These are phyloP conservation scores for Mortierella hygrophila DNA, from an alignment of 192 early-diverging fungal species.

Conservation along the genomic window DNA sequence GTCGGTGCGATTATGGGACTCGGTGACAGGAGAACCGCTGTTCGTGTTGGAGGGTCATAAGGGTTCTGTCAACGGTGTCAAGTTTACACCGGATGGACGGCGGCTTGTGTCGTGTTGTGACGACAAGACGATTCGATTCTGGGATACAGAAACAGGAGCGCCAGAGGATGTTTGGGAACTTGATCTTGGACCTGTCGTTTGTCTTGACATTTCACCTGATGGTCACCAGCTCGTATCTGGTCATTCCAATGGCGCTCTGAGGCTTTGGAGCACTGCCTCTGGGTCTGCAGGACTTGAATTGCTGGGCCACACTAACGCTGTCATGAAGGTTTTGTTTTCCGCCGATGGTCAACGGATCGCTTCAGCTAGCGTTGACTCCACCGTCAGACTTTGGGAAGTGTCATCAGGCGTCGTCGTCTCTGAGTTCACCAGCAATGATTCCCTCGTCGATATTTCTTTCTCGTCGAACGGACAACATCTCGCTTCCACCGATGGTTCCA, in stretches of 20 bases:
- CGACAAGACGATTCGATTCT: constrained; percentile 7
- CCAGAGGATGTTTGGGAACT: background rate
- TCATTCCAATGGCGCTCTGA: background rate
- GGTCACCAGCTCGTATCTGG: background rate
- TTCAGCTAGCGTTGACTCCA: background rate
- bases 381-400: background rate
- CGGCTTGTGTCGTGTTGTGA: background rate
- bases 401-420: background rate
- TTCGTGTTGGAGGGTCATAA: background rate
- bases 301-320: background rate
- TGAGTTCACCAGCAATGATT: background rate
- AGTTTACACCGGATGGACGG: constrained; percentile 3
- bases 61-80: background rate
- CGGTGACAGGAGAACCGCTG: background rate
- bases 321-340: background rate
- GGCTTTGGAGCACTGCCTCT: background rate
- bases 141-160: background rate
- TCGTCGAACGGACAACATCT: constrained; percentile 2
- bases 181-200: background rate
- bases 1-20: background rate
- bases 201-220: background rate
- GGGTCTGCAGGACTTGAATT: background rate
- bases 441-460: background rate
- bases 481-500: background rate
- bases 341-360: constrained; percentile 8